phyloP scores from a whole-genome alignment of 345 rosid species.

The Lepidium sativum region DNA sequence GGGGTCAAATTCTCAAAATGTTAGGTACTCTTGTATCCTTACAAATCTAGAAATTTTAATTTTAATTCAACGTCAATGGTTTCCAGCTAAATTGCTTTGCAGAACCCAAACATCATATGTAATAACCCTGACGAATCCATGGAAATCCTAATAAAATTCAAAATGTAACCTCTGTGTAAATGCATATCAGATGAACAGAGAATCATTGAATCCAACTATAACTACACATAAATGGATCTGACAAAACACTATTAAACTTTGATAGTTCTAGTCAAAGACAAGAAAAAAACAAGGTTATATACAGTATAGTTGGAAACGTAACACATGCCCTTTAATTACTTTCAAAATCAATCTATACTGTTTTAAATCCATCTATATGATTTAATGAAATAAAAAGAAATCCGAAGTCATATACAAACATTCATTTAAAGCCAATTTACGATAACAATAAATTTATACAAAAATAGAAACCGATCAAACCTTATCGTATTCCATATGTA shows the following conservation, averaged over 20 bases:
- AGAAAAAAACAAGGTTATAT: no score
- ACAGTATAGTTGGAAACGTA: no score
- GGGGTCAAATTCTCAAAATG: background rate
- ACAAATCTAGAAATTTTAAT: background rate
- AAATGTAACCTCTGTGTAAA: background rate
- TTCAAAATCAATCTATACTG: no score
- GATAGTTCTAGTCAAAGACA: no score
- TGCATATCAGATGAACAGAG: background rate
- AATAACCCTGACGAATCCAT: background rate
- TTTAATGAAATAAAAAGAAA: no score
- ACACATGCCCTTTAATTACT: background rate
- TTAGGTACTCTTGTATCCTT: background rate
- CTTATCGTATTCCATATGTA: background rate
- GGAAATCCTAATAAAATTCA: background rate
- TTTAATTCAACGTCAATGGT: background rate
- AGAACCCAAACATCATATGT: background rate
- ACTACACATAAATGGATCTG: background rate
- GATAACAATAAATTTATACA: background rate
- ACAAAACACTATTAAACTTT: no score
- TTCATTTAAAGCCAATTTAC: background rate
- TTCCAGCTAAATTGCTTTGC: conserved; percentile 13
- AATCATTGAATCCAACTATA: background rate
- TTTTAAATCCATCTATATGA: background rate
- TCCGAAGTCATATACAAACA: no score
- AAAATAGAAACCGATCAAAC: background rate